phyloP scores from a whole-genome alignment of 176 grass and related monocot species.

The Ensete glaucum region DNA sequence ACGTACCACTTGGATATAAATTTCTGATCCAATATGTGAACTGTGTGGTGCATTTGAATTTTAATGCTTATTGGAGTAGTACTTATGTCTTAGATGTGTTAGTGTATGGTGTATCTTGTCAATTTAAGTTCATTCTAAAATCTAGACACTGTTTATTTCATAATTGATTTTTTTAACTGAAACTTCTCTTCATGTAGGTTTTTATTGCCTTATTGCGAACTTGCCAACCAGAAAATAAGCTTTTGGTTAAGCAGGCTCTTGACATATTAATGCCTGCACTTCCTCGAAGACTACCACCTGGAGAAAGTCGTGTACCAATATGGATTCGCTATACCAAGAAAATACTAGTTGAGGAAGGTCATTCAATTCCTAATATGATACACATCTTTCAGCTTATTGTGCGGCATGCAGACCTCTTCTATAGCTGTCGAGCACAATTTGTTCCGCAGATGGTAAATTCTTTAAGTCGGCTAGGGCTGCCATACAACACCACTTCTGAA shows the following conservation, averaged over 20 bases:
- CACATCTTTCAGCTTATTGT: conserved; percentile 99
- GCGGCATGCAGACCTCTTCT: conserved; percentile 93
- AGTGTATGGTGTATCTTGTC: conserved; percentile 8
- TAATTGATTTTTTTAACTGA: conserved; percentile 6
- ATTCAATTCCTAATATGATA: conserved; percentile 99
- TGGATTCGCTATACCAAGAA: conserved; percentile 99
- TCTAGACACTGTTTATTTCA: too few species aligned
- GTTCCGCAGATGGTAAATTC: conserved; percentile 99
- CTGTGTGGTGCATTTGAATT: too few species aligned
- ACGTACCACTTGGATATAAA: too few species aligned
- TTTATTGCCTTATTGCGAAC: conserved; percentile 93
- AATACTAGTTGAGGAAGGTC: conserved; percentile 95
- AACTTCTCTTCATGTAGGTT: conserved; percentile 38
- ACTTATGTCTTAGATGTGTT: conserved; percentile 2
- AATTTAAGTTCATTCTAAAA: not conserved
- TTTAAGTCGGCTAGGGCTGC: conserved; percentile 86
- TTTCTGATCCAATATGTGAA: too few species aligned
- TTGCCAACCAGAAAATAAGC: conserved; percentile 97
- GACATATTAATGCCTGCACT: conserved; percentile 99
- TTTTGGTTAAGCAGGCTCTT: conserved; percentile 92
- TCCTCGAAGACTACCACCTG: conserved; percentile 79
- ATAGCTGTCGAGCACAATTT: conserved; percentile 98
- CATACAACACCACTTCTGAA: conserved; percentile 85
- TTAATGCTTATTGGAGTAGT: too few species aligned
- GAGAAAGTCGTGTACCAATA: conserved; percentile 88